Conservation (phyloP, 345 rosid genomes). For the Eucalyptus sp. region DNA sequence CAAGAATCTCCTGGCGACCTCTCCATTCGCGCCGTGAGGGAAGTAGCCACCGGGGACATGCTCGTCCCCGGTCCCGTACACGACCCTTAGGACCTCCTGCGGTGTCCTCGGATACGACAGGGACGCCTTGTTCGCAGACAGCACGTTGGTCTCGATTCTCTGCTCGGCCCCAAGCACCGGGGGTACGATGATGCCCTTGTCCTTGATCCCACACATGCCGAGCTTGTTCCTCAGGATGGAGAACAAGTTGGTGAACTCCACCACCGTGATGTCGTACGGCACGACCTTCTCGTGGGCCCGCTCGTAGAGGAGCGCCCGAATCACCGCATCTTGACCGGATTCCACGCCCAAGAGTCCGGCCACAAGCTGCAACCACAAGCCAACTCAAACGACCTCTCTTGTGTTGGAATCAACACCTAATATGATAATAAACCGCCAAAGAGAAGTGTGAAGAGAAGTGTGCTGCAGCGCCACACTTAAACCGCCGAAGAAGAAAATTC, state of each 20-base stretch:
- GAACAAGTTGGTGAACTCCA: slow-evolving; percentile 24
- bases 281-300: slow-evolving; percentile 5
- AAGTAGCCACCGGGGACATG: slow-evolving; percentile 34
- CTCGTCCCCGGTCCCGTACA: slow-evolving; percentile 34
- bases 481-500: too few species aligned
- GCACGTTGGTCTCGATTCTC: slow-evolving; percentile 10
- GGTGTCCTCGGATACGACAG: slow-evolving; percentile 30
- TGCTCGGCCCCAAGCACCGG: slow-evolving; percentile 26
- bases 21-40: slow-evolving; percentile 35
- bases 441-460: too few species aligned
- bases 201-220: slow-evolving; percentile 32
- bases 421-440: too few species aligned
- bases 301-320: slow-evolving; percentile 6
- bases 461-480: too few species aligned
- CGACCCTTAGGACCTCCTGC: slow-evolving; percentile 24
- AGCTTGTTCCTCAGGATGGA: slow-evolving; percentile 32
- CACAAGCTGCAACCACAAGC: background rate
- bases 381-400: background rate
- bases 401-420: too few species aligned
- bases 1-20: slow-evolving; percentile 5
- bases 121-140: slow-evolving; percentile 9
- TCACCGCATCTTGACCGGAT: slow-evolving; percentile 16
- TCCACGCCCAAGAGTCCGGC: slow-evolving; percentile 7
- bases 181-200: slow-evolving; percentile 37
- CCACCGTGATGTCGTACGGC: slow-evolving; percentile 33